These are phyloP conservation scores for Sarocladiaceae sp. DNA, from an alignment of 2,329 filamentous ascomycete genomes.

Conservation along the genomic window DNA sequence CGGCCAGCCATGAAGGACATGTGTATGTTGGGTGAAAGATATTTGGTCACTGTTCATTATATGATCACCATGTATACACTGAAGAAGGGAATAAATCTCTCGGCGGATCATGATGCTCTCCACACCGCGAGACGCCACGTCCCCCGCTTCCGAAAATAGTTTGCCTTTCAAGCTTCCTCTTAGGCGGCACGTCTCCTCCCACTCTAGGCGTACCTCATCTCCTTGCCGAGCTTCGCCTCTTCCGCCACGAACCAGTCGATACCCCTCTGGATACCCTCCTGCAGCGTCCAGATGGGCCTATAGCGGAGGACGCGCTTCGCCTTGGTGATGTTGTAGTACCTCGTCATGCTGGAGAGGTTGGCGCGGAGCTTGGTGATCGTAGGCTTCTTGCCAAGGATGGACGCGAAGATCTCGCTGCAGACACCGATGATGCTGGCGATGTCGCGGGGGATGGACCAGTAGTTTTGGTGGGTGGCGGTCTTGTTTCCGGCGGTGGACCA, in stretches of 20 bases:
- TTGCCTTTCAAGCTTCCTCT: not conserved
- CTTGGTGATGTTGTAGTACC: slow-evolving; percentile 74
- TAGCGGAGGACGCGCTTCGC: slow-evolving; percentile 66
- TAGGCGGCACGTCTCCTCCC: not conserved
- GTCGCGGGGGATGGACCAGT: slow-evolving; percentile 48
- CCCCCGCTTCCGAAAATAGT: too few species aligned
- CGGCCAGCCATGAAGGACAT: too few species aligned
- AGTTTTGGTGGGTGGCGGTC: slow-evolving; percentile 41
- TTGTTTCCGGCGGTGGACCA: slow-evolving; percentile 58
- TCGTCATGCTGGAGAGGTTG: slow-evolving; percentile 64
- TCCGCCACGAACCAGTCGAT: slow-evolving; percentile 50
- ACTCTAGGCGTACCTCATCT: slow-evolving; percentile 5
- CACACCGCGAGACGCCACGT: too few species aligned
- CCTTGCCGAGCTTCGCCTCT: slow-evolving; percentile 28
- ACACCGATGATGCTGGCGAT: slow-evolving; percentile 46
- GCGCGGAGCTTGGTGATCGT: slow-evolving; percentile 56
- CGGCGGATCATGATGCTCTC: too few species aligned
- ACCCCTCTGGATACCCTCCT: slow-evolving; percentile 54
- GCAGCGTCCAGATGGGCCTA: slow-evolving; percentile 56
- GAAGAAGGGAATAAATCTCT: too few species aligned
- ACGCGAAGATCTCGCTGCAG: slow-evolving; percentile 45
- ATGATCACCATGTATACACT: too few species aligned
- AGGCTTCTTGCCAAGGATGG: slow-evolving; percentile 43
- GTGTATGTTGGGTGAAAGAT: too few species aligned
- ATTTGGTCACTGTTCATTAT: too few species aligned